Conservation (phyloP, 176 grass and related monocot genomes). For the Musa troglodytarum region DNA sequence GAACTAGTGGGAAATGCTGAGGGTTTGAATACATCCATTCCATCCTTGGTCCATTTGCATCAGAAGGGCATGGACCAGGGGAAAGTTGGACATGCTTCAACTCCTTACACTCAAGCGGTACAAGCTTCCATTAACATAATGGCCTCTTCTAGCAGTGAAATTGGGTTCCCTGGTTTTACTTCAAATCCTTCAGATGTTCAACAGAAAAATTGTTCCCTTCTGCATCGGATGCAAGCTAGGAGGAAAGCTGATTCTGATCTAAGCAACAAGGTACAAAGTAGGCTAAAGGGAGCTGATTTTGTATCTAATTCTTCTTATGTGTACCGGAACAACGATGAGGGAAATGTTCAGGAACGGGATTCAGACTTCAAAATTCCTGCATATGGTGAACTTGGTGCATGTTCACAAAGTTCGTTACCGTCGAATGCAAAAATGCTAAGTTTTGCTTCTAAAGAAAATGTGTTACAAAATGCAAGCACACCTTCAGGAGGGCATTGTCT, state of each 20-base stretch:
- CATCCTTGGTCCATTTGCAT: conserved; percentile 45
- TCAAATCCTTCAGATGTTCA: conserved; percentile 46
- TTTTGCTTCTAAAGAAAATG: conserved; percentile 10
- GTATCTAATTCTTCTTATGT: conserved; percentile 40
- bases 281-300: conserved; percentile 43
- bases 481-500: conserved; percentile 3
- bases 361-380: conserved; percentile 25
- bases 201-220: conserved; percentile 60
- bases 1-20: conserved; percentile 30
- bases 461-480: conserved; percentile 11
- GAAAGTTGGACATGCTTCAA: conserved; percentile 24
- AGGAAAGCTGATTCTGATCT: conserved; percentile 57
- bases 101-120: conserved; percentile 32
- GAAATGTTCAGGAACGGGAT: conserved; percentile 43
- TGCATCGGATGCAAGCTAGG: conserved; percentile 74
- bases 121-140: conserved; percentile 31
- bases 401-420: conserved; percentile 35
- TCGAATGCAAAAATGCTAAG: conserved; percentile 19
- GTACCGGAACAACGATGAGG: conserved; percentile 50
- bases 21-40: conserved; percentile 25
- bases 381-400: conserved; percentile 36
- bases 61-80: conserved; percentile 13
- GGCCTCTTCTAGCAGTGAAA: conserved; percentile 24
- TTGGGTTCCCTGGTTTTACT: conserved; percentile 48
- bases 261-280: conserved; percentile 39